These are phyloP conservation scores for Pichia sp. DNA, from an alignment of 1,139 yeast species.

Conservation along the genomic window DNA sequence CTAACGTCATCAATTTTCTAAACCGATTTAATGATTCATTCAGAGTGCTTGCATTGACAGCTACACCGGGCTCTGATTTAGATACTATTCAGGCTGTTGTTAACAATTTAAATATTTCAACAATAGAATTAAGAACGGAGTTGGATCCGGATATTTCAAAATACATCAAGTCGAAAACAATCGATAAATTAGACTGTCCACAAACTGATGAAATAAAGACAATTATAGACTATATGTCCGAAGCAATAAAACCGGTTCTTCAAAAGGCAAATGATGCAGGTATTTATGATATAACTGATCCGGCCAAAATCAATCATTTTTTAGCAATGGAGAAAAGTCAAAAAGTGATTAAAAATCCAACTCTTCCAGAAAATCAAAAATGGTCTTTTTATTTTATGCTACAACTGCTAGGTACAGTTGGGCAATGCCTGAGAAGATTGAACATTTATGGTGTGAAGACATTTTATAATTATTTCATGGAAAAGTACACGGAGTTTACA, in stretches of 20 bases:
- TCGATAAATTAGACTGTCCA: conserved; percentile 53
- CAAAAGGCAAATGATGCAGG: conserved; percentile 58
- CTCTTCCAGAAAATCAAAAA: conserved; percentile 58
- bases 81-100: conserved; percentile 87
- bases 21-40: conserved; percentile 56
- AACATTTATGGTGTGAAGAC: conserved; percentile 79
- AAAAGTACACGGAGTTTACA: conserved; percentile 53
- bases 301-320: conserved; percentile 64
- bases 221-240: conserved; percentile 46
- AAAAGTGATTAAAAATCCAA: conserved; percentile 45
- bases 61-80: conserved; percentile 87
- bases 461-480: conserved; percentile 59
- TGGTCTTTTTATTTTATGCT: conserved; percentile 62
- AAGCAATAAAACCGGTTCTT: conserved; percentile 61
- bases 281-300: conserved; percentile 58
- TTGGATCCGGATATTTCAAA: conserved; percentile 71
- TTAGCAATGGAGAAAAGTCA: conserved; percentile 66
- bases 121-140: conserved; percentile 82
- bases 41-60: conserved; percentile 81
- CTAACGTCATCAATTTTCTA: conserved; percentile 61
- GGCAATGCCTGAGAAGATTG: conserved; percentile 62
- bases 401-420: conserved; percentile 65
- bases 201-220: conserved; percentile 48
- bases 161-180: conserved; percentile 67
- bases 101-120: conserved; percentile 63